Evolutionary conservation across 2,329 filamentous ascomycete genomes (phyloP).

Genomic region (Aureobasidium zeae): DNA sequence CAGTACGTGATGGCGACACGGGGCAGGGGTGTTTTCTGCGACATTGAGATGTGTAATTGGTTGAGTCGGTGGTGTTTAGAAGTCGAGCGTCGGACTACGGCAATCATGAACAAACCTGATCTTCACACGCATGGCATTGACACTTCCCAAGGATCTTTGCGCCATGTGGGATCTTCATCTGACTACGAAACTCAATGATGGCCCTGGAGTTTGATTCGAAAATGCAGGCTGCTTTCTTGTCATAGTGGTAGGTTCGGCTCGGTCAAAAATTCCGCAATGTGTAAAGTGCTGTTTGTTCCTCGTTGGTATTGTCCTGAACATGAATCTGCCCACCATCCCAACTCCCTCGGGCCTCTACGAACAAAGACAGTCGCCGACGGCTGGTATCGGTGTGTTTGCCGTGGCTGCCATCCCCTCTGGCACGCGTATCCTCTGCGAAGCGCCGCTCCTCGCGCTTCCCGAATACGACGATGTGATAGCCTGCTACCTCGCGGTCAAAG

Average conservation of each 20-base stretch:
- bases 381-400: conserved; percentile 18
- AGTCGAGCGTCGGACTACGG: too few species aligned
- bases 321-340: neutral
- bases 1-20: conserved; percentile 84
- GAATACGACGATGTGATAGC: conserved; percentile 17
- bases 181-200: too few species aligned
- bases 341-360: conserved; percentile 11
- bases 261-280: conserved; percentile 6
- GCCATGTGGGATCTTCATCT: too few species aligned
- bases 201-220: too few species aligned
- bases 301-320: neutral
- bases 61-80: neutral
- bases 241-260: neutral
- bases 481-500: conserved; percentile 11
- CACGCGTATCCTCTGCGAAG: conserved; percentile 17
- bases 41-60: too few species aligned
- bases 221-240: neutral
- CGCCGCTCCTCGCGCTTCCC: conserved; percentile 15
- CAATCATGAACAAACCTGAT: too few species aligned
- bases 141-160: too few species aligned
- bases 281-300: neutral
- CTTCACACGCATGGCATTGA: too few species aligned
- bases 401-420: conserved; percentile 12
- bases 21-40: too few species aligned
- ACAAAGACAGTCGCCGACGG: conserved; percentile 13